Evolutionary conservation across 345 rosid genomes (phyloP).

Genomic region (Kandelia obovata): DNA sequence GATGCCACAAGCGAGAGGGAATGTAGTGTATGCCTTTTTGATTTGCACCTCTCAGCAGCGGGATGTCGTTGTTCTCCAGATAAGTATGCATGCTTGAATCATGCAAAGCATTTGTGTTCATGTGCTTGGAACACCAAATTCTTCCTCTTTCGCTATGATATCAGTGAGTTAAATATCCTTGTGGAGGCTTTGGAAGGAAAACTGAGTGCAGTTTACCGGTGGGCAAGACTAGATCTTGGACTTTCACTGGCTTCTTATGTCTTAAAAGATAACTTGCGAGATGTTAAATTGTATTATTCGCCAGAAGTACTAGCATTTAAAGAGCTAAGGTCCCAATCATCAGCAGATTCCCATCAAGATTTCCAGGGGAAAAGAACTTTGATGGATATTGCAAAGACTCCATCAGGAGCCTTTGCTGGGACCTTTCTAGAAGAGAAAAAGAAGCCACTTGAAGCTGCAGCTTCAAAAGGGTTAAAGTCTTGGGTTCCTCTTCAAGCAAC

Average conservation of each 20-base stretch:
- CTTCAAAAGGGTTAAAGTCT: constrained; percentile 28
- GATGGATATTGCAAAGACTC: constrained; percentile 24
- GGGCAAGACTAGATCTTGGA: constrained; percentile 98
- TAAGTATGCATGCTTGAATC: constrained; percentile 83
- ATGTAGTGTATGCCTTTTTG: constrained; percentile 82
- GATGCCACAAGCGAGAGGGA: constrained; percentile 91
- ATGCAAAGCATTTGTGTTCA: constrained; percentile 77
- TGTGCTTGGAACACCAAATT: constrained; percentile 65
- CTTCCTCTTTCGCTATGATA: constrained; percentile 84
- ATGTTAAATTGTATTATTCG: constrained; percentile 37
- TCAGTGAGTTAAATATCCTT: constrained; percentile 76
- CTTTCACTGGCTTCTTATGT: constrained; percentile 61
- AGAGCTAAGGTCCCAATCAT: constrained; percentile 37
- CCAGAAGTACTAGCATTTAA: constrained; percentile 32
- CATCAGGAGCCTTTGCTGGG: constrained; percentile 22
- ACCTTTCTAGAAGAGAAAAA: constrained; percentile 24
- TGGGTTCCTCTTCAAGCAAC: constrained; percentile 16
- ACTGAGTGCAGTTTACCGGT: constrained; percentile 86
- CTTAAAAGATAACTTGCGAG: constrained; percentile 40
- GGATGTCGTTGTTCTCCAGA: constrained; percentile 94
- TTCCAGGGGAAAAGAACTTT: constrained; percentile 38
- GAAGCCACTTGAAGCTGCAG: constrained; percentile 28
- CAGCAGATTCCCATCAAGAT: constrained; percentile 32
- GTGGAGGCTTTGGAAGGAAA: constrained; percentile 97
- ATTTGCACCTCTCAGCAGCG: constrained; percentile 96